phyloP scores from a whole-genome alignment of 2,329 filamentous ascomycete species.

The Talaromyces funiculosus region DNA sequence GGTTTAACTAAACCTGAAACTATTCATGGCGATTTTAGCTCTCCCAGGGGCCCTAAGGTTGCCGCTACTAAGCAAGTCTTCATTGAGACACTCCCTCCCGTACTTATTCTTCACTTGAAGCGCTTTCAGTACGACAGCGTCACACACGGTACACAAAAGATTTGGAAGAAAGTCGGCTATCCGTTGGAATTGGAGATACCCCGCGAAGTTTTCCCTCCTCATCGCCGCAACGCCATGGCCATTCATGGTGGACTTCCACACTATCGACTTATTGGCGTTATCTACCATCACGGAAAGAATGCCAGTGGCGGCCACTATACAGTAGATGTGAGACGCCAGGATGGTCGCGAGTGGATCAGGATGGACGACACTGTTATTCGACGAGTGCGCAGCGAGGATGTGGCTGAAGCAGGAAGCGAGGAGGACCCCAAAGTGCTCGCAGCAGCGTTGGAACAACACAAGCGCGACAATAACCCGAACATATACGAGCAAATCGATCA shows the following conservation, averaged over 20 bases:
- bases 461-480: constrained; percentile 53
- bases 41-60: constrained; percentile 67
- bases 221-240: constrained; percentile 61
- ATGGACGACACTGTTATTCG: constrained; percentile 90
- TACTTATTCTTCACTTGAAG: constrained; percentile 91
- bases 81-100: constrained; percentile 83
- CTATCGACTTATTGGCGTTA: constrained; percentile 81
- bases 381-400: constrained; percentile 78
- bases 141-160: constrained; percentile 81
- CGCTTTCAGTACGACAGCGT: constrained; percentile 92
- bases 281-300: constrained; percentile 97
- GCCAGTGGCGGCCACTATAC: constrained; percentile 96
- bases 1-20: constrained; percentile 77
- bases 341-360: constrained; percentile 92
- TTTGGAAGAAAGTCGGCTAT: constrained; percentile 97
- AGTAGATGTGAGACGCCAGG: constrained; percentile 90
- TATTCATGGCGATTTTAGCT: constrained; percentile 77
- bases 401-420: constrained; percentile 77
- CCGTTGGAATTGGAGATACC: constrained; percentile 92
- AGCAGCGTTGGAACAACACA: constrained; percentile 61
- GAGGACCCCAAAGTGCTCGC: constrained; percentile 68
- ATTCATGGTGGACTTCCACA: constrained; percentile 67
- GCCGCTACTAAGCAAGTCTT: constrained; percentile 89
- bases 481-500: constrained; percentile 65
- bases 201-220: constrained; percentile 75